phyloP scores from a whole-genome alignment of 768 basidiomycete species.

The Chalciporus chontae region DNA sequence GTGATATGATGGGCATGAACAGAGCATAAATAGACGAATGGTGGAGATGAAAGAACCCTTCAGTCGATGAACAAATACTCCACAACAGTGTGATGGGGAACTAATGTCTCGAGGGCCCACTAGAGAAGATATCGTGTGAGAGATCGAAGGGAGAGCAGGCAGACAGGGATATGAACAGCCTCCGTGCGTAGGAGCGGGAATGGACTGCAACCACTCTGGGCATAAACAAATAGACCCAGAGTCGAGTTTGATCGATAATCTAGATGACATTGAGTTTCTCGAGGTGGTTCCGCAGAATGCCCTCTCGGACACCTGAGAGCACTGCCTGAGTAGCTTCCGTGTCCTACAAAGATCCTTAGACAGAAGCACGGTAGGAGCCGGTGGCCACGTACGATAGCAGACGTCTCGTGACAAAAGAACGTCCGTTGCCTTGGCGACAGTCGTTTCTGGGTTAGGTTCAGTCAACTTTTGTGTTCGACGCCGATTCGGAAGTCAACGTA shows the following conservation, averaged over 20 bases:
- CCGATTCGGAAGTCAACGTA: constrained; percentile 34
- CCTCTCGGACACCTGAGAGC: constrained; percentile 41
- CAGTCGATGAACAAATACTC: no score
- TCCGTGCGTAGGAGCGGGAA: not conserved
- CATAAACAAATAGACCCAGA: not conserved
- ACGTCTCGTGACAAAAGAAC: constrained; percentile 69
- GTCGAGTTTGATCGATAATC: not conserved
- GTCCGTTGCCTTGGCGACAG: constrained; percentile 53
- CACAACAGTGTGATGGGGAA: no score
- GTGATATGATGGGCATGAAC: no score
- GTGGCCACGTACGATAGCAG: constrained; percentile 55
- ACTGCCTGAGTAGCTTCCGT: constrained; percentile 37
- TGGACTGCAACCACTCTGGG: not conserved
- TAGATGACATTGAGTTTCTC: constrained; percentile 30
- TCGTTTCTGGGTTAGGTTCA: constrained; percentile 40
- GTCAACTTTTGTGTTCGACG: not conserved
- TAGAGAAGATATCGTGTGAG: no score
- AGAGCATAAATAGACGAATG: no score
- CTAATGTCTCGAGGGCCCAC: no score
- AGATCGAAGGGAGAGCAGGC: no score
- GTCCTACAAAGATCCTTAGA: constrained; percentile 26
- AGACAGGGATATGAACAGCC: no score
- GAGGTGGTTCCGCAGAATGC: constrained; percentile 33
- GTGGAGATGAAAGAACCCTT: no score
- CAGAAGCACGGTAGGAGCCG: not conserved